phyloP scores from a whole-genome alignment of 2,329 filamentous ascomycete genomes.

The Cercospora sojina region DNA sequence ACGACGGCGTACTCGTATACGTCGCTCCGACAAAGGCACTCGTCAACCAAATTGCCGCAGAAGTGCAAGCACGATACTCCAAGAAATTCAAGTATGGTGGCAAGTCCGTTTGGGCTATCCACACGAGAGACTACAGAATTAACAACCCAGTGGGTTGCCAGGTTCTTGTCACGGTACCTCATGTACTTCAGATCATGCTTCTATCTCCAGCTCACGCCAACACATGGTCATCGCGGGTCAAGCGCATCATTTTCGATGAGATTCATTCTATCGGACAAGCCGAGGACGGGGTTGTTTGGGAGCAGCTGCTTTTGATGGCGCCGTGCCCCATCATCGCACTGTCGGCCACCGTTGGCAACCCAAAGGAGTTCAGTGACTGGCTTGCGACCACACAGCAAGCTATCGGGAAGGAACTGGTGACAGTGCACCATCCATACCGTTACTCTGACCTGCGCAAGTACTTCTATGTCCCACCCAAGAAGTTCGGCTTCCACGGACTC shows the following conservation, averaged over 20 bases:
- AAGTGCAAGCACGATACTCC: slow-evolving; percentile 71
- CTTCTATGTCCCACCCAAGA: slow-evolving; percentile 56
- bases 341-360: slow-evolving; percentile 77
- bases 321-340: slow-evolving; percentile 77
- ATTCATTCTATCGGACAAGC: slow-evolving; percentile 76
- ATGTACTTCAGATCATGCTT: slow-evolving; percentile 77
- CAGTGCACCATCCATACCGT: slow-evolving; percentile 66
- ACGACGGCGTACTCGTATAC: slow-evolving; percentile 72
- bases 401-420: slow-evolving; percentile 63
- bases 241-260: slow-evolving; percentile 78
- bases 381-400: slow-evolving; percentile 62
- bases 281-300: slow-evolving; percentile 75
- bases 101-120: slow-evolving; percentile 74
- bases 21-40: slow-evolving; percentile 79
- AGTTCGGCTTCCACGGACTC: slow-evolving; percentile 56
- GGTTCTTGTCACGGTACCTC: slow-evolving; percentile 72
- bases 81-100: slow-evolving; percentile 62
- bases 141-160: slow-evolving; percentile 73
- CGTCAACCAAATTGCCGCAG: slow-evolving; percentile 79
- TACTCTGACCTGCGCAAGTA: slow-evolving; percentile 81
- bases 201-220: slow-evolving; percentile 64
- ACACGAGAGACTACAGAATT: slow-evolving; percentile 72
- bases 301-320: slow-evolving; percentile 70
- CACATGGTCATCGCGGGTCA: slow-evolving; percentile 66
- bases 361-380: slow-evolving; percentile 68